Conservation (phyloP, 1,139 yeast species). For the Protomyces pachydermus region DNA sequence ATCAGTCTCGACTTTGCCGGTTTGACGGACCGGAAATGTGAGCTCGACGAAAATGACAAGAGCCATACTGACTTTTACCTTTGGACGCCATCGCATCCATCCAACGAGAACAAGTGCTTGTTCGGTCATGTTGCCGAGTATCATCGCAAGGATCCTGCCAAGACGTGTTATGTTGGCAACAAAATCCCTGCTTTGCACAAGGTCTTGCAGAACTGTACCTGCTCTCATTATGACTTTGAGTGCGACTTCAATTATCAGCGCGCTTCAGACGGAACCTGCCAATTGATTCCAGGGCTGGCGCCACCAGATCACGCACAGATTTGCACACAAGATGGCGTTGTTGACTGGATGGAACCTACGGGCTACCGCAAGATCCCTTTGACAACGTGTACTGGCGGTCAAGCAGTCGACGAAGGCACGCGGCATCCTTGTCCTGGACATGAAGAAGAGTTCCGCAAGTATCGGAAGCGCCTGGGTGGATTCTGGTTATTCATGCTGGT, state of each 20-base stretch:
- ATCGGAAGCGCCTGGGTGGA: slow-evolving; percentile 56
- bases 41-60: slow-evolving; percentile 55
- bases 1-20: slow-evolving; percentile 60
- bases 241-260: slow-evolving; percentile 83
- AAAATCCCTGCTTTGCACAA: slow-evolving; percentile 61
- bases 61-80: slow-evolving; percentile 70
- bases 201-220: slow-evolving; percentile 63
- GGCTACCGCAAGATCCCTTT: slow-evolving; percentile 73
- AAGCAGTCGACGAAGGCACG: slow-evolving; percentile 59
- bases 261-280: slow-evolving; percentile 76
- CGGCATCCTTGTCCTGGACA: slow-evolving; percentile 85
- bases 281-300: slow-evolving; percentile 62
- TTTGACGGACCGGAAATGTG: slow-evolving; percentile 43
- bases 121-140: slow-evolving; percentile 85
- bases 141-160: slow-evolving; percentile 61
- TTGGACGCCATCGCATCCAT: slow-evolving; percentile 75
- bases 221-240: slow-evolving; percentile 84
- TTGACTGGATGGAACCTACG: slow-evolving; percentile 72
- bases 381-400: slow-evolving; percentile 71
- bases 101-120: slow-evolving; percentile 56
- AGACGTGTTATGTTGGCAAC: slow-evolving; percentile 70
- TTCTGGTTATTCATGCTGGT: slow-evolving; percentile 51
- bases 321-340: slow-evolving; percentile 54
- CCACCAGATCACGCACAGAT: slow-evolving; percentile 62
- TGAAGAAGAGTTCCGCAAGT: slow-evolving; percentile 56